Base-by-base conservation (phyloP, 2,329 filamentous ascomycete genomes). In the Xylariaceae sp. region DNA sequence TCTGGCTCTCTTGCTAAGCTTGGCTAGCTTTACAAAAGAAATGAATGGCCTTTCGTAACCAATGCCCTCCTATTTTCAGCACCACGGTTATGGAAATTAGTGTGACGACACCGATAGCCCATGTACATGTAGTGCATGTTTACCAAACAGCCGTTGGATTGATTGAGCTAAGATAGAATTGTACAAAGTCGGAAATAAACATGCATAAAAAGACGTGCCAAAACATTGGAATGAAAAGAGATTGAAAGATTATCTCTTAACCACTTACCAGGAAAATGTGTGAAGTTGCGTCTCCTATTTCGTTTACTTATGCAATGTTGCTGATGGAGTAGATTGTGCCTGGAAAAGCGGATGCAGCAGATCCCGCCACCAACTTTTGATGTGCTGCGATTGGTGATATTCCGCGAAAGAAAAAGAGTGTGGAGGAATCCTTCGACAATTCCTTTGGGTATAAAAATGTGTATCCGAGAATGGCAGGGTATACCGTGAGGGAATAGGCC, bases 401-500 rank as follows among this genome's bases (percentile, higher is more conserved):
- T 35, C 16, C 29, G 20, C 24, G 40, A 42, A 48, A 48, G 20
- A 43, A 53, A 48, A 48, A 24, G 46, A 53, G 45, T 33, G 43
- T 47, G 42, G 50, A 56, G 35, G 29, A 42, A 24, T n/a, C 18
- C 20, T 37, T 41, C 46, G 43, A 47, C 29, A 33, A 50, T 55
- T 52, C 32, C 51, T 32, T 41, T 46, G 49, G 53, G 40, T 60
- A 57, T 45, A 53, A 45, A 53, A 53, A 48, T 41, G 48, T 59
- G 20, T 40, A 35, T 46, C 47, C n/a, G n/a, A n/a, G n/a, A n/a
- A n/a, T 42, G 35, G 42, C 18, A 26, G 50, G 35, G 42, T 44
- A 23, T 41, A 51, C 53, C 69, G 66, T 54, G 67, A 67, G 56
- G 66, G 15, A 47, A 40, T 30, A 24, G 39, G 56, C 16, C 30